Percentiles rank a stretch among this genome's conserved stretches.
These are phyloP conservation scores for Coniochaeta sp. DNA, from an alignment of 2,329 filamentous ascomycete species.

Conservation along the genomic window DNA sequence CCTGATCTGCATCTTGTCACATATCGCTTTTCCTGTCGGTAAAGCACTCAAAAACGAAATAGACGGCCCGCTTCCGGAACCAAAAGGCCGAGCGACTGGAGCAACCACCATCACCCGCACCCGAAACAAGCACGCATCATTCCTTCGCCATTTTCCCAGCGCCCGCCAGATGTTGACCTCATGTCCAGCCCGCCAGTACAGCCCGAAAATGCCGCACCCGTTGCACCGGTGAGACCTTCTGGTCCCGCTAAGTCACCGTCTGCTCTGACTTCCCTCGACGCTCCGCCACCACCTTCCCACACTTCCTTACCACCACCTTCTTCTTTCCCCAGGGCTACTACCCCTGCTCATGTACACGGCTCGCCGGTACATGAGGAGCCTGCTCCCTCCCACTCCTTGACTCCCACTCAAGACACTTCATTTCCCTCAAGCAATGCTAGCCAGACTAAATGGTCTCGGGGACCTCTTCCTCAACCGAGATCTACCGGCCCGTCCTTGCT, in stretches of 20 bases:
- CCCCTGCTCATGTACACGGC: neutral
- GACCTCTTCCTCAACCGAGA: conserved; percentile 32
- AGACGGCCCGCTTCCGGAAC: neutral
- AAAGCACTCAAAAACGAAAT: neutral
- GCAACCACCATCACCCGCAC: conserved; percentile 1
- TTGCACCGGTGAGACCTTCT: conserved; percentile 34
- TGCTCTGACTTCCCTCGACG: conserved; percentile 6
- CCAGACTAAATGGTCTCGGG: conserved; percentile 41
- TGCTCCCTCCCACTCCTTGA: conserved; percentile 11
- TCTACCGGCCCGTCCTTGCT: conserved; percentile 47
- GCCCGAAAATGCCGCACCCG: conserved; percentile 48
- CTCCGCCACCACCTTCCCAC: too few species aligned
- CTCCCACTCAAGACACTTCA: conserved; percentile 12
- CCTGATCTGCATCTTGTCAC: neutral
- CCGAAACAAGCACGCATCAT: conserved; percentile 16
- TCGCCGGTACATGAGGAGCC: neutral
- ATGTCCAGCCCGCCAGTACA: conserved; percentile 47
- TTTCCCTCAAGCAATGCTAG: conserved; percentile 24
- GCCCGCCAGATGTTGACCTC: conserved; percentile 47
- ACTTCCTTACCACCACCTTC: neutral
- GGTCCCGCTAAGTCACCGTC: conserved; percentile 9
- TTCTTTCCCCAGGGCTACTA: too few species aligned
- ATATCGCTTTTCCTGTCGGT: neutral
- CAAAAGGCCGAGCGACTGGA: neutral
- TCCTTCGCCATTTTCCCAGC: conserved; percentile 18